Evolutionary conservation across 345 rosid species (phyloP).

Genomic region (Heritiera littoralis): DNA sequence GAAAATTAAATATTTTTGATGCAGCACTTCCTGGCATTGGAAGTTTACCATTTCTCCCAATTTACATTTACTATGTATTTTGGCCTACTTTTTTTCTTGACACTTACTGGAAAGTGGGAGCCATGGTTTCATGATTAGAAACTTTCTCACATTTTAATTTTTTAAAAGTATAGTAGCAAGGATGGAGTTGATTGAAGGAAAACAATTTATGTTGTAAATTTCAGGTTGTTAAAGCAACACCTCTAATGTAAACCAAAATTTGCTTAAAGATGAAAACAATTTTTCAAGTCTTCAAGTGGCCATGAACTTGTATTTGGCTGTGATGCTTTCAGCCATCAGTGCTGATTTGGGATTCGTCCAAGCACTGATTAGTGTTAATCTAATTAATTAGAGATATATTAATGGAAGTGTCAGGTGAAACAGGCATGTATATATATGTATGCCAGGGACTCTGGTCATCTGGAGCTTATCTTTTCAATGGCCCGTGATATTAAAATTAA

Average conservation of each 20-base stretch:
- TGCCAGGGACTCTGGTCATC: too few relatives aligned
- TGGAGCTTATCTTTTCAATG: too few relatives aligned
- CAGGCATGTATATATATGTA: too few relatives aligned
- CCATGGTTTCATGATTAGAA: background rate
- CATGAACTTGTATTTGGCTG: too few relatives aligned
- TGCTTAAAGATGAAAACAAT: background rate
- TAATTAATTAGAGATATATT: too few relatives aligned
- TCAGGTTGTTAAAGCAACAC: slow-evolving; percentile 2
- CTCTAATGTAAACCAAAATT: background rate
- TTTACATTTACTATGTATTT: background rate
- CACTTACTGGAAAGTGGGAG: background rate
- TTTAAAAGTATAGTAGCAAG: background rate
- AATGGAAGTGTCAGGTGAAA: too few relatives aligned
- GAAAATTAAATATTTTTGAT: background rate
- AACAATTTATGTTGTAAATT: slow-evolving; percentile 4
- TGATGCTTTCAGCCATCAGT: too few relatives aligned
- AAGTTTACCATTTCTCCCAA: background rate
- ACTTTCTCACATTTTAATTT: background rate
- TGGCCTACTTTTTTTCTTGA: background rate
- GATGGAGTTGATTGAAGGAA: slow-evolving; percentile 7
- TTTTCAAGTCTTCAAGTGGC: background rate
- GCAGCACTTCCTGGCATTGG: background rate
- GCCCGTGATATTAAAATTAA: too few relatives aligned
- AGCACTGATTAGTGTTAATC: too few relatives aligned
- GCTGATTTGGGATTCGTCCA: too few relatives aligned